These are phyloP conservation scores for Fusarium sp. DNA, from an alignment of 2,329 filamentous ascomycete genomes.

Conservation along the genomic window DNA sequence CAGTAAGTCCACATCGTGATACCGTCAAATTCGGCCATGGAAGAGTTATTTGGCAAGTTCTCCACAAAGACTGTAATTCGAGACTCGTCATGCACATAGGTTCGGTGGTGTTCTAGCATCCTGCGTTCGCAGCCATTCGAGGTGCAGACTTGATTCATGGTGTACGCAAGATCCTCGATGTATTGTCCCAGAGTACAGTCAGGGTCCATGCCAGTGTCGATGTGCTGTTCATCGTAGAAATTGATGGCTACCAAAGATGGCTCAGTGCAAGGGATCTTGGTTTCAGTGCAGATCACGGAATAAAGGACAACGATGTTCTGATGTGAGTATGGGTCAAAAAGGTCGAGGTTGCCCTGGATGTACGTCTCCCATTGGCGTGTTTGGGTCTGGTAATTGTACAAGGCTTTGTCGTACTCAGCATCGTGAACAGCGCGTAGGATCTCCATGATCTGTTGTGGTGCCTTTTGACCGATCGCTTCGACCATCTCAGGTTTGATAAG, in stretches of 20 bases:
- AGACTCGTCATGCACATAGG: constrained; percentile 96
- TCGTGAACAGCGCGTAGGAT: constrained; percentile 95
- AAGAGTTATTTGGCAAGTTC: constrained; percentile 57
- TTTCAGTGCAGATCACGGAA: constrained; percentile 92
- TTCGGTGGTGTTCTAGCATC: constrained; percentile 93
- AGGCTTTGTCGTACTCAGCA: constrained; percentile 94
- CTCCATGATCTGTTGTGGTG: constrained; percentile 89
- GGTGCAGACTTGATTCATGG: constrained; percentile 80
- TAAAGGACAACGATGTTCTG: constrained; percentile 96
- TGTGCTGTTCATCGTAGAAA: constrained; percentile 94
- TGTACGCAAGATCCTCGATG: constrained; percentile 87
- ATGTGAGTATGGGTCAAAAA: constrained; percentile 95
- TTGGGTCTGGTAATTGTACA: constrained; percentile 94
- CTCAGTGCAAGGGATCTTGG: constrained; percentile 91
- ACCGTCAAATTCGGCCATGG: constrained; percentile 62
- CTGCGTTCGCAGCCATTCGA: constrained; percentile 87
- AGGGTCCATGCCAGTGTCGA: constrained; percentile 75
- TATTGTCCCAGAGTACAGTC: constrained; percentile 96
- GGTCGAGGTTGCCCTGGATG: constrained; percentile 84
- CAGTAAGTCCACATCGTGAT: constrained; percentile 99
- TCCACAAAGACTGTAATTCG: constrained; percentile 93
- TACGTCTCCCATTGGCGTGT: constrained; percentile 97
- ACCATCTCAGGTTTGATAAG: constrained; percentile 97
- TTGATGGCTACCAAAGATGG: constrained; percentile 90
- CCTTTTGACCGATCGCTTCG: constrained; percentile 81